Conservation (phyloP, 345 rosid species). For the Lenwebbia sp. region DNA sequence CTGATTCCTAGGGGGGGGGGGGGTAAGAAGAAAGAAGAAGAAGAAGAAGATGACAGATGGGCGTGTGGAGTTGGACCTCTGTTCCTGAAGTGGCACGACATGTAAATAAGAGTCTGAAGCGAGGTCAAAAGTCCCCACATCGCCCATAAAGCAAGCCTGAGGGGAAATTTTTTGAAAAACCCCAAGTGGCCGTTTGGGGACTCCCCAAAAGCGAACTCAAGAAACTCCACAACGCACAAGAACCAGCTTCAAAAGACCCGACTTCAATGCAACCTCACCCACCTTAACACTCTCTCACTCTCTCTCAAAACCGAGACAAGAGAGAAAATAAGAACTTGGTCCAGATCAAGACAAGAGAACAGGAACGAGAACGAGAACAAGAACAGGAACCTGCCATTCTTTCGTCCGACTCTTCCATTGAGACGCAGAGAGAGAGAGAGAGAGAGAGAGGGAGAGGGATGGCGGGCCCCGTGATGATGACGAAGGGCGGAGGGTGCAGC, state of each 20-base stretch:
- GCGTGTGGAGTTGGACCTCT: background rate
- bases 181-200: conserved; percentile 60
- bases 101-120: background rate
- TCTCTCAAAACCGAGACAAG: background rate
- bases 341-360: background rate
- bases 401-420: background rate
- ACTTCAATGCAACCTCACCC: conserved; percentile 23
- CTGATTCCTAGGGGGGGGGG: background rate
- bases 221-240: background rate
- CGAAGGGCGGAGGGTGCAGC: conserved; percentile 63
- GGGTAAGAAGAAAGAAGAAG: too few species aligned
- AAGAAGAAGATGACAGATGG: background rate
- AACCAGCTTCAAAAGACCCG: conserved; percentile 19
- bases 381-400: background rate
- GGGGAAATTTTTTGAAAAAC: conserved; percentile 46
- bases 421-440: background rate
- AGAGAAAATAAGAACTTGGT: background rate
- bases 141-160: conserved; percentile 20
- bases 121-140: background rate
- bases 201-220: background rate
- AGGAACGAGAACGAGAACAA: background rate
- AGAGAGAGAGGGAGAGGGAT: conserved; percentile 8
- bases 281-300: background rate
- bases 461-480: conserved; percentile 91
- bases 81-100: background rate